Evolutionary conservation across 345 rosid species (phyloP).

Genomic region (Citrus maxima): DNA sequence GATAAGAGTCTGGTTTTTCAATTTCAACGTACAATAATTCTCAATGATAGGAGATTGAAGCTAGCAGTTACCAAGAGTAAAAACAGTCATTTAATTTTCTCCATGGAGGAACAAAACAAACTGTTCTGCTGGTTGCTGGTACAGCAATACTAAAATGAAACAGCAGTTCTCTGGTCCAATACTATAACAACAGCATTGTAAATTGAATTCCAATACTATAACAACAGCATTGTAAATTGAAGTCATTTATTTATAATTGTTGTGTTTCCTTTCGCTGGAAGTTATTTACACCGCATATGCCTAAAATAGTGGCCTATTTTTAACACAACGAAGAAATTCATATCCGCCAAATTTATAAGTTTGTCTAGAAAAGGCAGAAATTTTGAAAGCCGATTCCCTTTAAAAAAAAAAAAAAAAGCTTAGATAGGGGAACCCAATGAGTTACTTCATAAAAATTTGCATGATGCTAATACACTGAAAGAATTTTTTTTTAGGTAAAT

Average conservation of each 20-base stretch:
- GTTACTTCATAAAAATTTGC: too few species aligned
- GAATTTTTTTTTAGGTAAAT: too few species aligned
- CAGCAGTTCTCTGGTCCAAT: not conserved
- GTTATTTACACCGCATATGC: not conserved
- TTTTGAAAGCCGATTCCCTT: not conserved
- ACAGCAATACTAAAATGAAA: not conserved
- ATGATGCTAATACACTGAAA: too few species aligned
- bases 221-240: not conserved
- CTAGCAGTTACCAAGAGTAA: not conserved
- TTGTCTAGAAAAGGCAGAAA: not conserved
- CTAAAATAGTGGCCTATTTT: not conserved
- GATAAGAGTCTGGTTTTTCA: not conserved
- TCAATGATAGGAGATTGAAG: not conserved
- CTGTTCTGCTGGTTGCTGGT: not conserved
- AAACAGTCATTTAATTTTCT: constrained; percentile 2
- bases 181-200: not conserved
- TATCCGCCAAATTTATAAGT: not conserved
- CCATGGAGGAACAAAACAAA: not conserved
- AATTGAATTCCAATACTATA: not conserved
- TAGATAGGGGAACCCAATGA: too few species aligned
- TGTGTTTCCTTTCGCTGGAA: not conserved
- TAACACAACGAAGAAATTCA: not conserved
- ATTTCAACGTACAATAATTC: not conserved
- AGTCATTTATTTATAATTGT: not conserved
- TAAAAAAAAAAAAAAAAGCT: too few species aligned